Evolutionary conservation across 257 asterid species (phyloP).

Genomic region (Nicotiana otophora): DNA sequence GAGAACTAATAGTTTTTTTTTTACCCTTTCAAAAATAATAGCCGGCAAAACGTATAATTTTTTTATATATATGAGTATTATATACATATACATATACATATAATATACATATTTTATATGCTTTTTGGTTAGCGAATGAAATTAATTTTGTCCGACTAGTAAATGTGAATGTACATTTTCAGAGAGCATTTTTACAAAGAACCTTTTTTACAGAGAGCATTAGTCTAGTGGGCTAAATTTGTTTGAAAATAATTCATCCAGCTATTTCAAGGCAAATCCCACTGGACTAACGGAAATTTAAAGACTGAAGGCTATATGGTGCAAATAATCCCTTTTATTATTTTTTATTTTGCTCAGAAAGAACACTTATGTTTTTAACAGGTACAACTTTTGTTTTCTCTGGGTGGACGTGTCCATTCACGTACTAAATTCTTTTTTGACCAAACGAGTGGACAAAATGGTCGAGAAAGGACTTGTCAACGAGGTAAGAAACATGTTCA

Average conservation of each 20-base stretch:
- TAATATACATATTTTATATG: too few relatives aligned
- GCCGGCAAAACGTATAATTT: too few relatives aligned
- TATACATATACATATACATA: too few relatives aligned
- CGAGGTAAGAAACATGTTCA: constrained; percentile 8
- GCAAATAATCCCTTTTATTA: background rate
- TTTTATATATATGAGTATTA: too few relatives aligned
- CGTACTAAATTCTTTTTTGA: background rate
- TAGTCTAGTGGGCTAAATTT: background rate
- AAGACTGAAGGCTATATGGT: background rate
- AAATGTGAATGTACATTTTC: background rate
- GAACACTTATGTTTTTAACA: background rate
- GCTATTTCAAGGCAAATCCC: background rate
- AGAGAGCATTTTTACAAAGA: background rate
- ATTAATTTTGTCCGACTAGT: too few relatives aligned
- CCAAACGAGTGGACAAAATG: constrained; percentile 17
- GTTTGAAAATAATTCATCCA: background rate
- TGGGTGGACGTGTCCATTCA: constrained; percentile 10
- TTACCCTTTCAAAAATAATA: too few relatives aligned
- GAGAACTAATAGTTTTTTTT: too few relatives aligned
- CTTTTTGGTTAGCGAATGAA: too few relatives aligned
- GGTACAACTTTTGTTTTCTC: constrained; percentile 13
- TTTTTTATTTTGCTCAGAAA: background rate
- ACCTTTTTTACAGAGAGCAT: background rate
- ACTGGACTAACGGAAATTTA: background rate
- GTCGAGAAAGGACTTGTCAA: constrained; percentile 7